Base-by-base conservation (phyloP, 352 stramenopile species). In the Phytopythium delawarense region DNA sequence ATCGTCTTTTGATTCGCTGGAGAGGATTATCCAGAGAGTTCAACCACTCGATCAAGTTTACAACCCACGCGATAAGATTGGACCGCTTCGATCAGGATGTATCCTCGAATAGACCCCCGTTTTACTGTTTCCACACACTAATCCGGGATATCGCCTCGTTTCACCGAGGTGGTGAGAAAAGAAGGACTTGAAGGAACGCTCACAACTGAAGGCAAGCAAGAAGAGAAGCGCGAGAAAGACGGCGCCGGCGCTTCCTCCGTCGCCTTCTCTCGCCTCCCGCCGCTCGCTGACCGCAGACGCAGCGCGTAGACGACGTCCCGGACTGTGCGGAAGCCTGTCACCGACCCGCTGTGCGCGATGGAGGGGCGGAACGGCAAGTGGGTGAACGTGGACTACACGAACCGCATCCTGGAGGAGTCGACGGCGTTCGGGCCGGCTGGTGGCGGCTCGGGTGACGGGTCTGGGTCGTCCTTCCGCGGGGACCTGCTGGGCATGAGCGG, bases 351-450 rank as follows among this genome's bases (percentile, higher is more conserved):
- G n/a, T 3, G 21, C 42, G 23, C 25, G 16, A 85, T 86, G 76
- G 79, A 89, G 52, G 67, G 64, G 30, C 80, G 76, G 59, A 91
- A 89, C 62, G 77, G 78, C 69, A 94, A 94, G 74, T 94, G 85
- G 85, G 85, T 94, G 69, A 92, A 94, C 64, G 85, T 94, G 50
- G 85, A 94, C 78, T 92, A 92, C 69, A 84, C 81, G 66, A 87
- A 83, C 62, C 80, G 72, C 57, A 75, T 83, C 39, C 58, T 85
- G 49, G 79, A 86, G 28, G 81, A 88, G 46, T 80, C 72, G 16
- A 25, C 57, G 7, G 72, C 64, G 28, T 57, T 80, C 13, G 28
- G 59, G 46, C 25, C 55, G 35, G 5, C n/a, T 52, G 35, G 18
- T 3, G 23, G 21, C 21, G 21, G 62, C 6, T 50, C 59, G 23